Evolutionary conservation across 1,139 yeast genomes (phyloP), one percentile per base, ranked within the genome.

Genomic region (Blastobotrys buckinghamii): DNA sequence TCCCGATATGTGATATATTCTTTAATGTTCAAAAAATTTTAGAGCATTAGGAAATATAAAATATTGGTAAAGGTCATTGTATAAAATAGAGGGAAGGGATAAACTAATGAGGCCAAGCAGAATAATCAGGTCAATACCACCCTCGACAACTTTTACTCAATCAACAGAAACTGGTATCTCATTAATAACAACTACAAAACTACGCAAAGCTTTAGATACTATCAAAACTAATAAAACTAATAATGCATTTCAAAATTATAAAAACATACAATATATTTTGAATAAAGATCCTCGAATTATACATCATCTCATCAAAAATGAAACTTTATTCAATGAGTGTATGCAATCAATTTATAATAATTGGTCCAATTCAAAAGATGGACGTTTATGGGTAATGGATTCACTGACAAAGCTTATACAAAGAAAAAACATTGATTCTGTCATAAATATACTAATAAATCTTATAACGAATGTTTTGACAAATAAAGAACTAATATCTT

Each of bases 311-410:
- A 22, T 34, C 13, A n/a, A 15, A 12, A 26, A 39, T 33, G 33
- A 16, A 8, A 29, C n/a, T 9, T 5, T 33, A 2, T 13, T 33
- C 6, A 43, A 40, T 16, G 32, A 34, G 15, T 29, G 36, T n/a
- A 12, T 46, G 2, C 29, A 24, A 12, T 15, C 24, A 24, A 10
- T 34, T 32, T 13, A 16, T 2, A 37, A 10, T 20, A 39, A 33
- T 39, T 47, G 50, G 44, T 12, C 8, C 16, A 42, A 17, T 16
- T 17, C 39, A 4, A 10, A 3, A 5, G 35, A 35, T 6, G 44
- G 37, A 7, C 38, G 50, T 10, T 15, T 47, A 17, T 47, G 50
- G 50, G 16, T 24, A 1, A 12, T 33, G 13, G 50, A 42, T 29
- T 38, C 43, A 4, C 26, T 47, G 22, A 20, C 44, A 16, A 47